phyloP scores from a whole-genome alignment of 2,329 filamentous ascomycete genomes.

The Ophiostoma angusticollis region DNA sequence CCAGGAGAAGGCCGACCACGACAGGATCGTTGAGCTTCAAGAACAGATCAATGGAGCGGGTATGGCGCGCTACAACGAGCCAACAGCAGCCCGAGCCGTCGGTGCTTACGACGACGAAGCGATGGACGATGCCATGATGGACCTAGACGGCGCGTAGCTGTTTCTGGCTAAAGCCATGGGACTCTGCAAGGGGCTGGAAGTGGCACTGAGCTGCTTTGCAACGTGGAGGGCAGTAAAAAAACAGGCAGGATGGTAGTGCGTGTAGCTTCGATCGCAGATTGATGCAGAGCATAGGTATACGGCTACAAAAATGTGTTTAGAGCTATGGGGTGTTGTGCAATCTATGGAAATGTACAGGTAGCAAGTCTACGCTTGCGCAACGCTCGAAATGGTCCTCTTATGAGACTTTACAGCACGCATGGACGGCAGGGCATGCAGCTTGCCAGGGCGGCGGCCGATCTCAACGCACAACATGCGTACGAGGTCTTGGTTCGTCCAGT shows the following conservation, averaged over 20 bases:
- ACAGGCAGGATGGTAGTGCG: no score
- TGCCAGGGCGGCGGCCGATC: slow-evolving; percentile 62
- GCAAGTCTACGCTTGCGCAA: not conserved
- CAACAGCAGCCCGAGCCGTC: slow-evolving; percentile 11
- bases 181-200: no score
- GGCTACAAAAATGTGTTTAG: no score
- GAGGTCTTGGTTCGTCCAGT: slow-evolving; percentile 81
- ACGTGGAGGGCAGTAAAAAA: not conserved
- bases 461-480: slow-evolving; percentile 84
- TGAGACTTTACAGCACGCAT: slow-evolving; percentile 46
- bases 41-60: slow-evolving; percentile 22
- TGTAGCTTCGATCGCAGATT: no score
- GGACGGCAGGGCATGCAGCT: slow-evolving; percentile 40
- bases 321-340: no score
- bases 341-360: no score
- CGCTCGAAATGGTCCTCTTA: slow-evolving; percentile 22
- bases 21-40: slow-evolving; percentile 51
- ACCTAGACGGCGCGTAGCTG: slow-evolving; percentile 14
- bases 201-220: not conserved
- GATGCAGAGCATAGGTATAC: no score
- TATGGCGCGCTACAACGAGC: slow-evolving; percentile 15
- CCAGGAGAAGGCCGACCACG: slow-evolving; percentile 61
- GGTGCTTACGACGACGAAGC: slow-evolving; percentile 31
- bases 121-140: slow-evolving; percentile 33
- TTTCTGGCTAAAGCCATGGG: not conserved